Conservation (phyloP, 2,329 filamentous ascomycete species). For the Claviceps pusilla region DNA sequence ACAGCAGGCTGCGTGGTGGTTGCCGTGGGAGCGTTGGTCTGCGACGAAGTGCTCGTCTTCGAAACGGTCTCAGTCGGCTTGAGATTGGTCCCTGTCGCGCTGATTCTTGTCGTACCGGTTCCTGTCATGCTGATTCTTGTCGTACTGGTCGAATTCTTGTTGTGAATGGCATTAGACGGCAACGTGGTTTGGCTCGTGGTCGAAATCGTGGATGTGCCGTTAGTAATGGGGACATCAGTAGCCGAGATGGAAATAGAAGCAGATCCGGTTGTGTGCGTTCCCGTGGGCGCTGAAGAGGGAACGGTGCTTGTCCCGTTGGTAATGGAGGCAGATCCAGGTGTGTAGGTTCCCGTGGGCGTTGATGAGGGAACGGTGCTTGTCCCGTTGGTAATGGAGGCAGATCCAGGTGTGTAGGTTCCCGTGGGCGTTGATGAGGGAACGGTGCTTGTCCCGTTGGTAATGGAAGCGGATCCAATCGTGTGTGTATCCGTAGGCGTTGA, state of each 20-base stretch:
- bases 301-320: conserved; percentile 3
- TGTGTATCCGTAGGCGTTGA: background rate
- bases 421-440: too few relatives aligned
- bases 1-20: conserved; percentile 9
- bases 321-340: background rate
- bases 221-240: conserved; percentile 3
- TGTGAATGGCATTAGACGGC: conserved; percentile 1
- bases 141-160: conserved; percentile 4
- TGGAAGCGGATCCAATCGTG: background rate
- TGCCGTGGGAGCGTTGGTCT: conserved; percentile 3
- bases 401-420: too few relatives aligned
- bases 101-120: too few relatives aligned
- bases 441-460: conserved; percentile 4
- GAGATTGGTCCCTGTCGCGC: background rate
- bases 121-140: background rate
- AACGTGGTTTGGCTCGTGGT: conserved; percentile 1
- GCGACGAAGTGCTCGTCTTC: conserved; percentile 9
- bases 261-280: background rate
- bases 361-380: background rate
- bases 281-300: too few relatives aligned
- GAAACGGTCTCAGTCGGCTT: background rate
- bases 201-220: background rate
- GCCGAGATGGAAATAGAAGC: conserved; percentile 2
- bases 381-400: too few relatives aligned
- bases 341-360: background rate